phyloP scores from a whole-genome alignment of 2,329 filamentous ascomycete species.

The Cercospora canescens region DNA sequence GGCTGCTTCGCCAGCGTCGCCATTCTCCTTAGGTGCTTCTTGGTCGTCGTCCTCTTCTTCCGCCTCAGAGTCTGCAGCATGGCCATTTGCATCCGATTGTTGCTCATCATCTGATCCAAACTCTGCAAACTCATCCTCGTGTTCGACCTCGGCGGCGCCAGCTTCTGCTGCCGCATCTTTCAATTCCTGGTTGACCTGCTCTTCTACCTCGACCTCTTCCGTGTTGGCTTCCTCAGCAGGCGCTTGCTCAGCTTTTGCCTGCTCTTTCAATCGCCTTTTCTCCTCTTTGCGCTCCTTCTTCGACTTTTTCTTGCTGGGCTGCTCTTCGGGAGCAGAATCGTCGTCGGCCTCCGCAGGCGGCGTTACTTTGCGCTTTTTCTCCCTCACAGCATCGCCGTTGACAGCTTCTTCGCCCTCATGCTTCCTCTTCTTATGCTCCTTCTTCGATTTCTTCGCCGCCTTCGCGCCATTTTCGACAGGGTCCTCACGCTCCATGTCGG shows the following conservation, averaged over 20 bases:
- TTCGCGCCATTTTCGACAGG: conserved; percentile 25
- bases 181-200: conserved; percentile 33
- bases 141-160: conserved; percentile 12
- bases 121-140: conserved; percentile 38
- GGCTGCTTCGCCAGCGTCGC: conserved; percentile 39
- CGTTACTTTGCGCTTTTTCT: conserved; percentile 14
- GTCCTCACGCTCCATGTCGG: conserved; percentile 27
- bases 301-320: conserved; percentile 27
- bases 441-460: conserved; percentile 32
- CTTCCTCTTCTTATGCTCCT: conserved; percentile 36
- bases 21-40: conserved; percentile 13
- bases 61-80: conserved; percentile 36
- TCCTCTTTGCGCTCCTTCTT: conserved; percentile 26
- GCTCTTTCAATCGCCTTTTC: conserved; percentile 16
- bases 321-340: conserved; percentile 21
- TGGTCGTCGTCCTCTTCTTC: conserved; percentile 33
- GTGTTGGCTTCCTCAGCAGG: conserved; percentile 12
- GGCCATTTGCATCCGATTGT: conserved; percentile 37
- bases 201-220: conserved; percentile 26
- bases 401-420: conserved; percentile 18
- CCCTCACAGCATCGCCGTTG: conserved; percentile 11
- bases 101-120: conserved; percentile 37
- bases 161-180: conserved; percentile 27
- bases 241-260: conserved; percentile 4
- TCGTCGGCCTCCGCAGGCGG: conserved; percentile 16